Evolutionary conservation across 2,329 filamentous ascomycete genomes (phyloP).

Genomic region (Orbilia brochopaga): DNA sequence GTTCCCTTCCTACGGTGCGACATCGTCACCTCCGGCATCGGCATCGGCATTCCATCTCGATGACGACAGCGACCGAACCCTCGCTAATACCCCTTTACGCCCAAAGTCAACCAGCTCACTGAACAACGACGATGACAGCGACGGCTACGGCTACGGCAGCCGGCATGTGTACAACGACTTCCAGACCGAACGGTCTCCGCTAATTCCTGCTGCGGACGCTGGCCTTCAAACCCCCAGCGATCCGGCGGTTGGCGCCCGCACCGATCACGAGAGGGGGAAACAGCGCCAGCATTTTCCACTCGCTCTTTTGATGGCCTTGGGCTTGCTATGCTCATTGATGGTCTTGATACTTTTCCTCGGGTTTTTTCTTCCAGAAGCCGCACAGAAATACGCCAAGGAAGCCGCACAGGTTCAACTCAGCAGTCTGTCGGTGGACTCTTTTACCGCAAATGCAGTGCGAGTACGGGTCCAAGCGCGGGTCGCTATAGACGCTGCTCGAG

Average conservation of each 20-base stretch:
- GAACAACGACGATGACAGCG: not conserved
- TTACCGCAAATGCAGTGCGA: constrained; percentile 77
- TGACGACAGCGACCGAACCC: constrained; percentile 42
- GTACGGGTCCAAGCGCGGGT: constrained; percentile 84
- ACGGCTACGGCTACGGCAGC: constrained; percentile 3
- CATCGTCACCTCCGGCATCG: constrained; percentile 4
- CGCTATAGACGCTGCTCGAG: constrained; percentile 76
- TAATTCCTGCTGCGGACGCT: constrained; percentile 5
- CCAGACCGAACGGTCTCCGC: constrained; percentile 23
- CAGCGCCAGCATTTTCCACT: constrained; percentile 9
- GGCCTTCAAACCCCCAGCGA: not conserved
- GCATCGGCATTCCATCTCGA: not conserved
- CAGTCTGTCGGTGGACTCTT: constrained; percentile 81
- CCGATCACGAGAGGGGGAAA: constrained; percentile 33
- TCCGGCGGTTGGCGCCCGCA: not conserved
- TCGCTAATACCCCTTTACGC: constrained; percentile 29
- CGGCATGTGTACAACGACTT: not conserved
- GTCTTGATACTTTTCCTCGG: constrained; percentile 75
- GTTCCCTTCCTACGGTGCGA: constrained; percentile 38
- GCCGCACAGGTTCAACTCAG: constrained; percentile 82
- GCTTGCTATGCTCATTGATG: constrained; percentile 68
- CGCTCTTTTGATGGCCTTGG: constrained; percentile 68
- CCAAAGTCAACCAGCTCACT: constrained; percentile 12
- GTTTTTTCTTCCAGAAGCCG: constrained; percentile 78
- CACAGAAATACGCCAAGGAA: constrained; percentile 85